These are phyloP conservation scores for Harrya chromipes DNA, from an alignment of 768 basidiomycete species.

Conservation along the genomic window DNA sequence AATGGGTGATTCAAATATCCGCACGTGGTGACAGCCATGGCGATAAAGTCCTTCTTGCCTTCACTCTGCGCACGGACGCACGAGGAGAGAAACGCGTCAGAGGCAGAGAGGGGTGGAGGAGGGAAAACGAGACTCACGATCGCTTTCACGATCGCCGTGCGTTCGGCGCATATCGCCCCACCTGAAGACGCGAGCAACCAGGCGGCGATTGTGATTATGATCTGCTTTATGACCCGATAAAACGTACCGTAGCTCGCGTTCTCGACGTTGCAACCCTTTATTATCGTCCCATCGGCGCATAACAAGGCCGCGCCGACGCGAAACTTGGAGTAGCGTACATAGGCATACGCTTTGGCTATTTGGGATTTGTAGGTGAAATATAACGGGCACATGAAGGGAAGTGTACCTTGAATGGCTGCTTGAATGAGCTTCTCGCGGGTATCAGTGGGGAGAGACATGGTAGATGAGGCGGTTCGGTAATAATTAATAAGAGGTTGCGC, in stretches of 20 bases:
- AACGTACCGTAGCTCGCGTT: conserved; percentile 86
- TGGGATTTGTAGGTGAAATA: background rate
- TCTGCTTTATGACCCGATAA: background rate
- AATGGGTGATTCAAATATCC: conserved; percentile 19
- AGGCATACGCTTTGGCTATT: conserved; percentile 66
- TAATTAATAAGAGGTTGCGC: too few relatives aligned
- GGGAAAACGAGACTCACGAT: conserved; percentile 49
- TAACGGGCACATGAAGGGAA: too few relatives aligned
- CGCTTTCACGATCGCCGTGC: conserved; percentile 94
- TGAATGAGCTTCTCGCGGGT: conserved; percentile 51
- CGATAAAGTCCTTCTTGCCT: conserved; percentile 65
- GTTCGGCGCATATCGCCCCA: conserved; percentile 89
- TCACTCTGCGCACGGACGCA: conserved; percentile 59
- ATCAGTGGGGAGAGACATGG: conserved; percentile 35
- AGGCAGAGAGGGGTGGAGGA: background rate
- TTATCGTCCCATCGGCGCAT: conserved; percentile 61
- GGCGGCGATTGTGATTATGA: background rate
- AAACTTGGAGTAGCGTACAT: conserved; percentile 88
- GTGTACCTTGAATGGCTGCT: conserved; percentile 38
- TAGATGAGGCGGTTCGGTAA: too few relatives aligned
- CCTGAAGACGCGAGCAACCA: conserved; percentile 36
- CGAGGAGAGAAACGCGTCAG: background rate
- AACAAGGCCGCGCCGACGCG: conserved; percentile 89
- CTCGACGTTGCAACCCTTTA: conserved; percentile 90
- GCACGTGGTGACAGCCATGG: conserved; percentile 78